phyloP scores from a whole-genome alignment of 352 stramenopile genomes.

The Phytophthora pinifolia region DNA sequence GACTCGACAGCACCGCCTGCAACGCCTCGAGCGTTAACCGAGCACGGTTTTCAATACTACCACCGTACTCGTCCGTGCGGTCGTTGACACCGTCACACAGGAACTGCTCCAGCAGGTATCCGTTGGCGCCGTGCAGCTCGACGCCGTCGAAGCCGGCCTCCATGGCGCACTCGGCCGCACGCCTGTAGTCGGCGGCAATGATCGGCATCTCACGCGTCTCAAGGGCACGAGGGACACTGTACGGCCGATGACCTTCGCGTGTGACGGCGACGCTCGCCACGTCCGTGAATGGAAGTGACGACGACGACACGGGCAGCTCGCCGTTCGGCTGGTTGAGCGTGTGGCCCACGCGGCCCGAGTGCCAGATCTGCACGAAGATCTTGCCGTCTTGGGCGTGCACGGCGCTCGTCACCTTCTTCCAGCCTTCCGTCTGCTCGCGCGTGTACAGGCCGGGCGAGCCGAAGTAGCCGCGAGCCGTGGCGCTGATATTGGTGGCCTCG shows the following conservation, averaged over 20 bases:
- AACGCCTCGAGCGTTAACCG: conserved; percentile 65
- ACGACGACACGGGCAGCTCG: conserved; percentile 49
- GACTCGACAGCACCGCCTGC: conserved; percentile 33
- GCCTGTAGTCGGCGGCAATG: conserved; percentile 29
- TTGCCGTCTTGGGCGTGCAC: conserved; percentile 79
- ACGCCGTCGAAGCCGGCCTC: conserved; percentile 31
- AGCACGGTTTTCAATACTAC: conserved; percentile 75
- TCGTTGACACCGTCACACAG: conserved; percentile 27
- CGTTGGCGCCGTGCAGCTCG: conserved; percentile 30
- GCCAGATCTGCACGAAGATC: conserved; percentile 88
- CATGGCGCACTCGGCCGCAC: conserved; percentile 21
- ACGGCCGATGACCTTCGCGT: conserved; percentile 29
- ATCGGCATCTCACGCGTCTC: conserved; percentile 68
- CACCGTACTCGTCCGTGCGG: conserved; percentile 43
- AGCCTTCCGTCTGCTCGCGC: conserved; percentile 45
- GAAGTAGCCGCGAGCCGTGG: conserved; percentile 40
- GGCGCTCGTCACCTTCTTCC: conserved; percentile 55
- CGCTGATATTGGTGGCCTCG: conserved; percentile 57
- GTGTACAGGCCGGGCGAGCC: conserved; percentile 52
- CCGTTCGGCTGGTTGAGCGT: conserved; percentile 54
- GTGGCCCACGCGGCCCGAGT: conserved; percentile 75
- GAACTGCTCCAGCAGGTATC: conserved; percentile 37
- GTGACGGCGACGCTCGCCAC: conserved; percentile 27
- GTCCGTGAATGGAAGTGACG: conserved; percentile 20
- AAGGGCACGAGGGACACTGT: conserved; percentile 57